Base-by-base conservation (phyloP, 176 grass and related monocot genomes). In the Hsuehochloa calcarea region DNA sequence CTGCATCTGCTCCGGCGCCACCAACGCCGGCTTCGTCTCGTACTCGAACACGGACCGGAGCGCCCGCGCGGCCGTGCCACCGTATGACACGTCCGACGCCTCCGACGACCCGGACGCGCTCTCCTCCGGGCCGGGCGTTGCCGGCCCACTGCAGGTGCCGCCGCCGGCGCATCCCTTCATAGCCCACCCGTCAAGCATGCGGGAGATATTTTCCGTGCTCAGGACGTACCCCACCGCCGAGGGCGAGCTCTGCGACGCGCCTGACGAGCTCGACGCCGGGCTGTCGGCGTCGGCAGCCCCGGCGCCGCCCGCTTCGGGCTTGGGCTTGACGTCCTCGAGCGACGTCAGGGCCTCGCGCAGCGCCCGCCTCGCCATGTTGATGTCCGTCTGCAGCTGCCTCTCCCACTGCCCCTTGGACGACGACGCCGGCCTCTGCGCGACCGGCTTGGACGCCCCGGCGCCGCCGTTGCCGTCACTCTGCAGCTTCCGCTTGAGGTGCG, bases 401-500 rank as follows among this genome's bases (percentile, higher is more conserved):
- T 95, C 95, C 92, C 95, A 97, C 84, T 93, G 95, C 5, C 90
- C 90, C 81, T 97, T 97, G 73, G 81, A 85, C 19, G 91, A 76
- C 10, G 92, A 89, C 5, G 49, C 27, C 25, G 79, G 68, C 37
- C 89, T 69, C 59, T 85, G 65, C 65, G 38, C 44, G 23, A 71
- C 17, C 0, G 72, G 77, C 77, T 85, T 87, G 16, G 74, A 50
- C 23, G 37, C 80, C 4, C 15, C 70, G 25, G 22, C 79, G 4
- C 5, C 43, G 10, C 17, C 68, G 58, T 37, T 70, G 4, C 5
- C 43, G 10, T 13, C 68, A 58, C 43, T 70, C 43, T 61, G 65
- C 5, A 95, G 87, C 74, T 95, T 97, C 31, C 90, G 90, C 95
- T 91, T 95, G 77, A 97, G 92, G 78, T 95, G 92, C 23, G 95